A percentile compares a stretch with the other conserved stretches of the same genome.
Evolutionary conservation across 73 alveolate genomes (phyloP).

Genomic region (Paramecium pentaurelia): DNA sequence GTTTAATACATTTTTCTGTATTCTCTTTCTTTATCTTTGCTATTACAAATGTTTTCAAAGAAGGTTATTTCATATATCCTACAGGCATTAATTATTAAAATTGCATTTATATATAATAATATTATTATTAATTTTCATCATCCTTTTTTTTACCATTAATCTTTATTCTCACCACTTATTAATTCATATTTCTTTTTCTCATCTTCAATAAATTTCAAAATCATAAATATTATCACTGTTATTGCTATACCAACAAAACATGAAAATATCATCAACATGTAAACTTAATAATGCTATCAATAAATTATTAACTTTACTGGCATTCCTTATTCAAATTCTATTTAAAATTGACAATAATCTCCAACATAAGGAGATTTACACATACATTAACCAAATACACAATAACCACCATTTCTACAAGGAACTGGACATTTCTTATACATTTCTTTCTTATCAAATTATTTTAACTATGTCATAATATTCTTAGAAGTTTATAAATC

Average conservation of each 20-base stretch:
- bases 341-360: not conserved
- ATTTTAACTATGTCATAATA: not conserved
- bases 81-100: not conserved
- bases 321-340: slow-evolving; percentile 14
- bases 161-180: not conserved
- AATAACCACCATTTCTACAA: slow-evolving; percentile 33
- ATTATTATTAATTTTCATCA: not conserved
- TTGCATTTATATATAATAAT: not conserved
- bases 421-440: slow-evolving; percentile 43
- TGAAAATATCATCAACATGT: not conserved
- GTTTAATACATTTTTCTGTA: not conserved
- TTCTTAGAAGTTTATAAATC: not conserved
- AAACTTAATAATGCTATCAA: slow-evolving; percentile 30
- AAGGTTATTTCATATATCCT: not conserved
- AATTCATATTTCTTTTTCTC: slow-evolving; percentile 36
- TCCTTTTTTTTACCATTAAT: not conserved
- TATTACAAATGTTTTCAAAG: not conserved
- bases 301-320: not conserved
- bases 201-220: not conserved
- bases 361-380: slow-evolving; percentile 44
- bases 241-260: not conserved
- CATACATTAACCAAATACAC: slow-evolving; percentile 48
- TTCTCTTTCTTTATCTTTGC: not conserved
- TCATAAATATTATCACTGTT: not conserved
- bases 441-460: slow-evolving; percentile 3